Percentiles rank a stretch among this genome's conserved stretches.
Evolutionary conservation across 2,329 filamentous ascomycete genomes (phyloP).

Genomic region (Trichoderma sp.): DNA sequence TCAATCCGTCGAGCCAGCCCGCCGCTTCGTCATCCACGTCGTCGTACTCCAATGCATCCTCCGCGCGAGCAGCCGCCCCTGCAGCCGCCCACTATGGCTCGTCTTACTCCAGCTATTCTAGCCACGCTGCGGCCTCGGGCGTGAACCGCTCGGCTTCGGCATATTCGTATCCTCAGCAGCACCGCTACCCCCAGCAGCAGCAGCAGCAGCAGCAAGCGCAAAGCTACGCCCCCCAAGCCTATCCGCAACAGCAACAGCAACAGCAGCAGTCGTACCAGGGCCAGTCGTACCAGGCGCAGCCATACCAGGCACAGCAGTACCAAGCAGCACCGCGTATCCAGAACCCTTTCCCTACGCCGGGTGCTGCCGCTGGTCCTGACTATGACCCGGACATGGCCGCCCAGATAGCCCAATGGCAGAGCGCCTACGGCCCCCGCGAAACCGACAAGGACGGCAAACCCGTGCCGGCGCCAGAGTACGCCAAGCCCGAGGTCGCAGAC

Average conservation of each 20-base stretch:
- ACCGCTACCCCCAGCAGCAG: conserved; percentile 27
- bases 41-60: conserved; percentile 31
- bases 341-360: conserved; percentile 75
- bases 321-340: conserved; percentile 64
- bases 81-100: conserved; percentile 45
- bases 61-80: conserved; percentile 25
- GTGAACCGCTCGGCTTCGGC: conserved; percentile 28
- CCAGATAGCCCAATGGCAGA: conserved; percentile 93
- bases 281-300: conserved; percentile 34
- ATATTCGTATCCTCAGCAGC: conserved; percentile 28
- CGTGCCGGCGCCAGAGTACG: conserved; percentile 28
- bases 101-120: conserved; percentile 39
- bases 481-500: conserved; percentile 37
- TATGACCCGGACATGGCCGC: conserved; percentile 80
- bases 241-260: conserved; percentile 30
- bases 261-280: conserved; percentile 32
- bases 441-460: conserved; percentile 34
- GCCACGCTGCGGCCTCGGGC: conserved; percentile 25
- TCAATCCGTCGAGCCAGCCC: conserved; percentile 38
- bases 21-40: conserved; percentile 35
- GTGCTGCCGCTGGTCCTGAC: conserved; percentile 39
- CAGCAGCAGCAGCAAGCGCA: conserved; percentile 29
- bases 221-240: conserved; percentile 23
- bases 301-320: conserved; percentile 32
- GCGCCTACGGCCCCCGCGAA: conserved; percentile 72